A percentile compares a stretch with the other conserved stretches of the same genome.
phyloP scores from a whole-genome alignment of 2,329 filamentous ascomycete genomes.

The Colletotrichum kahawae region DNA sequence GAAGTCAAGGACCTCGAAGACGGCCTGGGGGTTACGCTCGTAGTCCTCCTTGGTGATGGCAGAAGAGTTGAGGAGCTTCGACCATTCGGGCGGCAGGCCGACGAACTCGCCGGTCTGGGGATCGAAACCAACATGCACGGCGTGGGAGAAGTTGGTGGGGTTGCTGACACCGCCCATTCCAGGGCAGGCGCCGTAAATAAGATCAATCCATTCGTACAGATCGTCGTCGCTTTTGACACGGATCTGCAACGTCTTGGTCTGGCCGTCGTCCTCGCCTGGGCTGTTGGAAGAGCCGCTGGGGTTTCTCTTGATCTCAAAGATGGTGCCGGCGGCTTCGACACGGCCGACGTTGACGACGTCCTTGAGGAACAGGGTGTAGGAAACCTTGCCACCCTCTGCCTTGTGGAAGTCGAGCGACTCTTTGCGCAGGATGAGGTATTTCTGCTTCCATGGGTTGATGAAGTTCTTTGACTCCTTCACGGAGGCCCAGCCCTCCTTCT shows the following conservation, averaged over 20 bases:
- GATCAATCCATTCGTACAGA: slow-evolving; percentile 98
- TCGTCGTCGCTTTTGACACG: slow-evolving; percentile 96
- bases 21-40: slow-evolving; percentile 91
- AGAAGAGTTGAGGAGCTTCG: slow-evolving; percentile 92
- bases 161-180: slow-evolving; percentile 99
- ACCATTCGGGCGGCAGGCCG: slow-evolving; percentile 94
- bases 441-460: slow-evolving; percentile 86
- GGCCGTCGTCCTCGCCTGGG: slow-evolving; percentile 79
- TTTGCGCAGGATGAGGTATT: slow-evolving; percentile 90
- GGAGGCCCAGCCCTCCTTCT: slow-evolving; percentile 82
- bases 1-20: slow-evolving; percentile 82
- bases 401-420: slow-evolving; percentile 95
- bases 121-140: slow-evolving; percentile 97
- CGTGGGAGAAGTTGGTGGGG: slow-evolving; percentile 96
- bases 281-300: slow-evolving; percentile 72
- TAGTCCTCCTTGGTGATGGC: slow-evolving; percentile 99
- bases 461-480: slow-evolving; percentile 92
- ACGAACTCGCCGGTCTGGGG: slow-evolving; percentile 94
- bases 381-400: slow-evolving; percentile 83
- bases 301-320: slow-evolving; percentile 89
- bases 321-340: slow-evolving; percentile 88
- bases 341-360: slow-evolving; percentile 90
- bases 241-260: slow-evolving; percentile 84
- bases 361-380: slow-evolving; percentile 83
- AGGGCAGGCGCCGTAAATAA: slow-evolving; percentile 94